A percentile compares a stretch with the other conserved stretches of the same genome.
These are phyloP conservation scores for Emiliania huxleyi DNA, from an alignment of 78 protist species.

Conservation along the genomic window DNA sequence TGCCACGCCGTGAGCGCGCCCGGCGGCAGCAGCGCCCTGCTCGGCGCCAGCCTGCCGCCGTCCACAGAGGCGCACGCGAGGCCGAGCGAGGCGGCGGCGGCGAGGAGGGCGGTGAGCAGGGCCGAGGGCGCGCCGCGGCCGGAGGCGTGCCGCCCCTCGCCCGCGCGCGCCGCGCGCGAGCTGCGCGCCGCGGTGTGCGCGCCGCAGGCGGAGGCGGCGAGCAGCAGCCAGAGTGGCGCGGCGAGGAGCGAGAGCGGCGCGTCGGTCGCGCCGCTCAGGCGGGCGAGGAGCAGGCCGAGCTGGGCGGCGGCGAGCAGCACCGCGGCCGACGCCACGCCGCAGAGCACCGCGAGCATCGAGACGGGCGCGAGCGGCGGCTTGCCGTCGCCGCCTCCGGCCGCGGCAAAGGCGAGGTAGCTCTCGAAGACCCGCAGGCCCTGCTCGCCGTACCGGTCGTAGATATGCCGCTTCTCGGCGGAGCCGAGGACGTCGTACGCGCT, in stretches of 20 bases:
- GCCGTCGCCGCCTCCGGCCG: background rate
- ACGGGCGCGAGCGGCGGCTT: background rate
- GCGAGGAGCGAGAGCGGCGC: background rate
- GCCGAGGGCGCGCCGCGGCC: no score
- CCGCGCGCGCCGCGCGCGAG: no score
- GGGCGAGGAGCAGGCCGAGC: background rate
- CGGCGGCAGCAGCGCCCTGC: no score
- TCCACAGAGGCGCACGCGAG: no score
- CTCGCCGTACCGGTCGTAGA: slow-evolving; percentile 63
- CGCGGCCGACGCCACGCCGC: background rate
- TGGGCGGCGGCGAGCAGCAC: background rate
- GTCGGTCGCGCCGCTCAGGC: background rate
- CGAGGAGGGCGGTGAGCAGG: no score
- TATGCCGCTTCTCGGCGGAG: slow-evolving; percentile 43
- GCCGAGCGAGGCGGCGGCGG: no score
- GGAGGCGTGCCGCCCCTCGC: no score
- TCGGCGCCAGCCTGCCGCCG: no score
- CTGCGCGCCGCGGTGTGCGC: no score
- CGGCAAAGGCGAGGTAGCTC: background rate
- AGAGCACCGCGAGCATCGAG: background rate
- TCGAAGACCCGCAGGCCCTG: background rate
- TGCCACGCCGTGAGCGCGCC: no score
- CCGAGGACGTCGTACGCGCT: slow-evolving; percentile 55
- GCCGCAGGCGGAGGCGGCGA: no score
- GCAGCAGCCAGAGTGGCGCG: background rate